These are phyloP conservation scores for Hyphodiscus sp. DNA, from an alignment of 2,329 filamentous ascomycete genomes.

Conservation along the genomic window DNA sequence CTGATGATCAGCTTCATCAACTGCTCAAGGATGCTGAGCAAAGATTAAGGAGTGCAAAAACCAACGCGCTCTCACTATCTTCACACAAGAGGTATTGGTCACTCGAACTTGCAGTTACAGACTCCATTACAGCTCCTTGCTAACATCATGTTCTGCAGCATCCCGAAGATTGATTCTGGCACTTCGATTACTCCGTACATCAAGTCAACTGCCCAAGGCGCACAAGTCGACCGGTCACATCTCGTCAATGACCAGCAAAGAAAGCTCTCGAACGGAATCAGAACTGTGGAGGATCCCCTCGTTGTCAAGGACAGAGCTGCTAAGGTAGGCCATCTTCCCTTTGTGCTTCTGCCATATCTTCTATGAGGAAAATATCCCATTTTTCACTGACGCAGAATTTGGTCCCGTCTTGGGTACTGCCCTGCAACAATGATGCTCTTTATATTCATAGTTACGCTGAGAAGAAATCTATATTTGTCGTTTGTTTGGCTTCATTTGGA, in stretches of 20 bases:
- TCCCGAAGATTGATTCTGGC: conserved; percentile 14
- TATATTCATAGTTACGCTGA: conserved; percentile 68
- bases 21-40: conserved; percentile 58
- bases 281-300: conserved; percentile 48
- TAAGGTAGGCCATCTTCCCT: conserved; percentile 40
- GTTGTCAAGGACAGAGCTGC: conserved; percentile 37
- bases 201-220: conserved; percentile 43
- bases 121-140: background rate
- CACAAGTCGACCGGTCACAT: conserved; percentile 44
- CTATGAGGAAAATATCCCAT: conserved; percentile 75
- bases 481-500: conserved; percentile 7
- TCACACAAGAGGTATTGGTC: conserved; percentile 15
- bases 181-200: conserved; percentile 45
- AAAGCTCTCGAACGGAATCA: conserved; percentile 40
- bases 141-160: conserved; percentile 15
- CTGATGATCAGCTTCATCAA: conserved; percentile 56
- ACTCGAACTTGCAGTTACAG: background rate
- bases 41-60: conserved; percentile 41
- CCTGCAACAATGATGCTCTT: conserved; percentile 60
- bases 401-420: conserved; percentile 74
- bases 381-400: conserved; percentile 63
- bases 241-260: conserved; percentile 42
- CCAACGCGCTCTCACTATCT: background rate
- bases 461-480: conserved; percentile 19
- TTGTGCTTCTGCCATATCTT: conserved; percentile 17